phyloP scores from a whole-genome alignment of 495 filamentous ascomycete genomes.

The Xylaria venustula region DNA sequence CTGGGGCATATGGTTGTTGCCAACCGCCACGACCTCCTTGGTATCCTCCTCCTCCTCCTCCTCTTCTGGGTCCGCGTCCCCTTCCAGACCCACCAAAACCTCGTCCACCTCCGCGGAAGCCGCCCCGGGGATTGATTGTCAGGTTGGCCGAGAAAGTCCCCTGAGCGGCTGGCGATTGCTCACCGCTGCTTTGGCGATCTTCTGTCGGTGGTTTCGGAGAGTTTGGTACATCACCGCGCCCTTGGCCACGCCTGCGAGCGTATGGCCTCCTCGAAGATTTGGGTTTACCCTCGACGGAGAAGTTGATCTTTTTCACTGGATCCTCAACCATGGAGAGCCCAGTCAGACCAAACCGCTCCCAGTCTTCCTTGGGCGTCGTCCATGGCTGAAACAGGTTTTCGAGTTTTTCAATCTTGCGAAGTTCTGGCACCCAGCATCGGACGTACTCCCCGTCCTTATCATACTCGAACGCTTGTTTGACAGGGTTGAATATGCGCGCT shows the following conservation, averaged over 20 bases:
- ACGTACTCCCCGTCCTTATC: slow-evolving; percentile 65
- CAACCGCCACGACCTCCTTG: slow-evolving; percentile 23
- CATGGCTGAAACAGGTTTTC: slow-evolving; percentile 65
- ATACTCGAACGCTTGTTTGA: slow-evolving; percentile 70
- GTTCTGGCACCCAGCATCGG: slow-evolving; percentile 63
- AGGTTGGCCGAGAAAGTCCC: background rate
- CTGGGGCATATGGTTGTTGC: slow-evolving; percentile 5
- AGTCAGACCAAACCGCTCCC: slow-evolving; percentile 48
- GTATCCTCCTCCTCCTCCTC: slow-evolving; percentile 19
- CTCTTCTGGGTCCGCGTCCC: slow-evolving; percentile 23
- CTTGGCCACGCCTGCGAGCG: slow-evolving; percentile 25
- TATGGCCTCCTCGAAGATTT: slow-evolving; percentile 31
- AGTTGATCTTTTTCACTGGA: slow-evolving; percentile 57
- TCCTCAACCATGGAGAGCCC: slow-evolving; percentile 53
- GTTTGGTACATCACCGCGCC: slow-evolving; percentile 5
- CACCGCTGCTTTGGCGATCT: background rate
- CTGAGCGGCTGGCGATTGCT: background rate
- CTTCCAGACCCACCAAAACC: slow-evolving; percentile 24
- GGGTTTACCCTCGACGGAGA: slow-evolving; percentile 46
- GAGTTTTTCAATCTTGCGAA: slow-evolving; percentile 47
- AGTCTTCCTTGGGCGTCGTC: slow-evolving; percentile 52
- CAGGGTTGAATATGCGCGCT: slow-evolving; percentile 67
- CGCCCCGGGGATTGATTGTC: slow-evolving; percentile 14
- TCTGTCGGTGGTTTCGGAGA: slow-evolving; percentile 4
- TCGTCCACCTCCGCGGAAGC: slow-evolving; percentile 22